phyloP scores from a whole-genome alignment of 805 yeast genomes.

The Candida sphagnicola region DNA sequence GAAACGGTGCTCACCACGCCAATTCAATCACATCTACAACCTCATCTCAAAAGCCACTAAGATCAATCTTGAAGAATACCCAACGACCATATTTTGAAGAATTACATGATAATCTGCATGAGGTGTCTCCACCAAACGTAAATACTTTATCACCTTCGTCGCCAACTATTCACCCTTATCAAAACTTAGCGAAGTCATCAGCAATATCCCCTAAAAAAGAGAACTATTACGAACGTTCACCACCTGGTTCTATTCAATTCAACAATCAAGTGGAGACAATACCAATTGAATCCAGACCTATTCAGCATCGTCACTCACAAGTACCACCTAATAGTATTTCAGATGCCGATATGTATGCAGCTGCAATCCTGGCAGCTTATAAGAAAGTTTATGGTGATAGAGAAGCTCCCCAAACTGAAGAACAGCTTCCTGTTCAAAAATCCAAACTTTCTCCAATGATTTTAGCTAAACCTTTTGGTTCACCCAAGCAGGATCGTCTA shows the following conservation, averaged over 20 bases:
- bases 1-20: too few relatives aligned
- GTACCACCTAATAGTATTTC: too few relatives aligned
- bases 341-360: conserved; percentile 51
- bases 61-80: conserved; percentile 32
- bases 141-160: conserved; percentile 1
- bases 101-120: conserved; percentile 4
- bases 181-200: conserved; percentile 9
- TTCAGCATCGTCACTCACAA: not conserved
- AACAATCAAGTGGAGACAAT: conserved; percentile 36
- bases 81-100: conserved; percentile 7
- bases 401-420: not conserved
- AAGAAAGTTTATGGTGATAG: conserved; percentile 50
- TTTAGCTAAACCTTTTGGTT: conserved; percentile 1
- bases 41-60: conserved; percentile 24
- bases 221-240: conserved; percentile 14
- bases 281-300: conserved; percentile 16
- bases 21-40: conserved; percentile 8
- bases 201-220: conserved; percentile 3
- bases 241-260: conserved; percentile 33
- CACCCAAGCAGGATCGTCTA: not conserved
- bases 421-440: conserved; percentile 7
- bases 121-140: not conserved
- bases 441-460: conserved; percentile 5
- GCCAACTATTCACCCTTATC: conserved; percentile 17
- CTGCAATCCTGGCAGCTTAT: conserved; percentile 54